A percentile compares a stretch with the other conserved stretches of the same genome.
These are phyloP conservation scores for Oryza glaberrima DNA, from an alignment of 176 grass and related monocot species.

Conservation along the genomic window DNA sequence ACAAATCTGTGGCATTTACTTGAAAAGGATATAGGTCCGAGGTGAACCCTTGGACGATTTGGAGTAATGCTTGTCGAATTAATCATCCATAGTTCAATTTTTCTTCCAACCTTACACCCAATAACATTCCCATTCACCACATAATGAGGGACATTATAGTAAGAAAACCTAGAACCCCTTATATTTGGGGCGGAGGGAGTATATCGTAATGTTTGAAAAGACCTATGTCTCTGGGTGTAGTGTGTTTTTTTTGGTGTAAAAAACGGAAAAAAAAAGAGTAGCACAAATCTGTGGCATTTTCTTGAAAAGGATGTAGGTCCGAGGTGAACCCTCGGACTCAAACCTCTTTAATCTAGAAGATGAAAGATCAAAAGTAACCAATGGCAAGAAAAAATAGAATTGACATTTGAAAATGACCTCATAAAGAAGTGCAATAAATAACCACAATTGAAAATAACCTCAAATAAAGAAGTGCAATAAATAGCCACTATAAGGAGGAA, in stretches of 20 bases:
- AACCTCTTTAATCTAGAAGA: not conserved
- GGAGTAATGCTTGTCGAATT: no score
- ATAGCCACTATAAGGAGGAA: slow-evolving; percentile 10
- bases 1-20: no score
- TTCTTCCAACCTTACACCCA: no score
- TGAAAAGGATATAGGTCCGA: not conserved
- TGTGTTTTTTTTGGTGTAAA: not conserved
- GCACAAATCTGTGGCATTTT: no score
- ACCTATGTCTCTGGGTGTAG: not conserved
- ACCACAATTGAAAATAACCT: not conserved
- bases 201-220: not conserved
- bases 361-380: slow-evolving; percentile 8
- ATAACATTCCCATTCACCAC: no score
- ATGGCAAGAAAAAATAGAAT: slow-evolving; percentile 5
- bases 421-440: slow-evolving; percentile 6
- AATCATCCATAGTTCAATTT: no score
- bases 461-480: slow-evolving; percentile 5
- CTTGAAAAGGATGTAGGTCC: not conserved
- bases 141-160: no score
- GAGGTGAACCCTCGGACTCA: not conserved
- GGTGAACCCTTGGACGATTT: not conserved
- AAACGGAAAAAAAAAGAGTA: not conserved
- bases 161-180: no score
- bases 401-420: not conserved
- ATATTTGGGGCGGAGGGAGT: no score